phyloP scores from a whole-genome alignment of 2,329 filamentous ascomycete species.

The Phaeosphaeria sp. region DNA sequence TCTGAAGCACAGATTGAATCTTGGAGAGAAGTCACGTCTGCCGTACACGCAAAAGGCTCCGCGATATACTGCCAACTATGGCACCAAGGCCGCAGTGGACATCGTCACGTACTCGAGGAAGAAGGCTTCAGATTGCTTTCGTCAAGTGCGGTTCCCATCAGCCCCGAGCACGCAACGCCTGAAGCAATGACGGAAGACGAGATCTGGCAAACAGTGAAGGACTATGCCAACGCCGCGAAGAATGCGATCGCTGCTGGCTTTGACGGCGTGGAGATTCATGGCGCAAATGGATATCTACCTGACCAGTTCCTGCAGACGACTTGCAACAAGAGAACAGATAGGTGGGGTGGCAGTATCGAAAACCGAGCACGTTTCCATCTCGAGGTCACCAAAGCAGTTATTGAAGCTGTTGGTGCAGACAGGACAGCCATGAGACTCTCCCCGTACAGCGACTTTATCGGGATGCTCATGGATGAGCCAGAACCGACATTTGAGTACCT shows the following conservation, averaged over 20 bases:
- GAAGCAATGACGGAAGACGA: conserved; percentile 43
- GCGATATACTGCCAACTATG: conserved; percentile 68
- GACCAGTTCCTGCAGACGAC: conserved; percentile 69
- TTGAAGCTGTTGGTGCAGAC: conserved; percentile 61
- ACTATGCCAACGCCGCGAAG: conserved; percentile 51
- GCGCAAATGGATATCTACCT: conserved; percentile 71
- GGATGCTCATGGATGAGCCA: conserved; percentile 68
- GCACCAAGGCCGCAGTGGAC: conserved; percentile 62
- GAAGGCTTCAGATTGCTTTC: conserved; percentile 35
- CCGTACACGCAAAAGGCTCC: conserved; percentile 65
- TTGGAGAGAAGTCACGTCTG: conserved; percentile 65
- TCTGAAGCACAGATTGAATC: conserved; percentile 51
- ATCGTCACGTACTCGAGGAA: conserved; percentile 36
- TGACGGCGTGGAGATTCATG: conserved; percentile 65
- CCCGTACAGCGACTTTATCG: conserved; percentile 67
- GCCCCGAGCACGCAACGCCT: conserved; percentile 29
- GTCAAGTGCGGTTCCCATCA: conserved; percentile 41
- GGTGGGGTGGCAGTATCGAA: conserved; percentile 56
- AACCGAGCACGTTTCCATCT: conserved; percentile 60
- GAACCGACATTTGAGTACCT: conserved; percentile 68
- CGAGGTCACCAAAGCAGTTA: conserved; percentile 60
- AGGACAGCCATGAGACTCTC: conserved; percentile 64
- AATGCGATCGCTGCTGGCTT: conserved; percentile 59
- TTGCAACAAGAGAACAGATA: conserved; percentile 60
- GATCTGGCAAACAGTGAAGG: conserved; percentile 39